Base-by-base conservation (phyloP, 2,329 filamentous ascomycete genomes). In the Meredithiella fracta region DNA sequence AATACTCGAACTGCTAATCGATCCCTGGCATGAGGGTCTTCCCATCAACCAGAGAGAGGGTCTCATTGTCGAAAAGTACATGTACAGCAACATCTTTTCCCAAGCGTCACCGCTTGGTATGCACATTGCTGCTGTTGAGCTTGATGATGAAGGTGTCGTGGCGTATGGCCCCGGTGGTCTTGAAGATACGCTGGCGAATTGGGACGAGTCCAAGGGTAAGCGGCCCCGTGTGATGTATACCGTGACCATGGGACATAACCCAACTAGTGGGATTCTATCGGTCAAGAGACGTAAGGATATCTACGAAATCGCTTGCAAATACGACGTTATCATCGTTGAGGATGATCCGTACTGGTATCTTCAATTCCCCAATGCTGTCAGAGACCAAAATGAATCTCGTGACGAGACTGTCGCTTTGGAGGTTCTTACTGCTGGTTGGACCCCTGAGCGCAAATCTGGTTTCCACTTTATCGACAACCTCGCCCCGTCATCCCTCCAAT, bases 291-390 rank as follows among this genome's bases (percentile, higher is more conserved):
- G 86, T 56, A 84, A 79, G 63, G 81, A 89, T 53, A 76, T 96
- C 26, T 96, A 96, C 65, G 78, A 76, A 17, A 66, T 96, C 14
- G 92, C 86, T 69, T 81, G 81, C 66, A 78, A 83, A 65, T 94
- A 87, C 69, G 89, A 96, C 67, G 78, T 96, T 60, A 78, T 96
- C 63, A 95, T 96, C 61, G 71, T 94, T 60, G 91, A 97, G 68
- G 91, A 97, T 63, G 90, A 96, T 60, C 91, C 91, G 4, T 96
- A 96, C 71, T 96, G 88, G 86, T 91, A 92, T 67, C 74, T 97
- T 7, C 91, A 96, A 66, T 96, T 80, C 67, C 87, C 88, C 0
- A 85, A 85, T 0, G 82, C 85, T 0, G 77, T 72, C 54, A 50
- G 65, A 25, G 68, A 69, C 51, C 71, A 79, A 64, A 72, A 77